Base-by-base conservation (phyloP, 2,329 filamentous ascomycete genomes). In the Cylindrodendrum hubeiense region DNA sequence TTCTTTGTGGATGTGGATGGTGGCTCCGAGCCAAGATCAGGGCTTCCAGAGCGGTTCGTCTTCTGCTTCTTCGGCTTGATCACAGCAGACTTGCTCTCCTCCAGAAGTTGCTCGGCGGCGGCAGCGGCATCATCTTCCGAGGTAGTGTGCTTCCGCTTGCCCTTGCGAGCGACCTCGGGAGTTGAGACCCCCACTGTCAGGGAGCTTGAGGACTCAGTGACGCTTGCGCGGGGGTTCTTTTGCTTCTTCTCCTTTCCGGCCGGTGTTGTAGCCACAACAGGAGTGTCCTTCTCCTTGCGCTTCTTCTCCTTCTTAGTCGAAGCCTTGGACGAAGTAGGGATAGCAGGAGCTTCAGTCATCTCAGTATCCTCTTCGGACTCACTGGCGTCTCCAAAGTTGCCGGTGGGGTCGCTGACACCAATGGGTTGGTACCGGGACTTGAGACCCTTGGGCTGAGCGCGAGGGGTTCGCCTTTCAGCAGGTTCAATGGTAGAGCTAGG, bases 381-480 rank as follows among this genome's bases (percentile, higher is more conserved):
- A 73, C 86, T 71, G 1, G 71, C 79, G 26, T 82, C 83, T 12
- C 83, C 83, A 68, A 85, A 85, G 15, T 67, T 76, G 47, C 72
- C 75, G 70, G 76, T 73, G 30, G 76, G 63, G 22, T 71, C 74
- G 63, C 73, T 74, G 46, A 87, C 83, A 28, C 92, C 92, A 47
- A 91, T 86, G 1, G 92, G 91, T 58, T 86, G 85, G 78, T 87
- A 94, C 34, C 91, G 87, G 78, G 90, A 86, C 72, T 86, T 89
- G 58, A 95, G 80, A 7, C 89, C 90, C 72, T 86, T 84, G 1
- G 92, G 91, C 76, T 94, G 92, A 49, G 87, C 82, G 64, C 90
- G 87, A 52, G 88, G 82, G 2, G 84, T 77, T 64, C 83, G 87
- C 61, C 85, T 81, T 5, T 85, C 80, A 3, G 84, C 81, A 51